These are phyloP conservation scores for Leptographium wingfieldii DNA, from an alignment of 2,329 filamentous ascomycete species.

Conservation along the genomic window DNA sequence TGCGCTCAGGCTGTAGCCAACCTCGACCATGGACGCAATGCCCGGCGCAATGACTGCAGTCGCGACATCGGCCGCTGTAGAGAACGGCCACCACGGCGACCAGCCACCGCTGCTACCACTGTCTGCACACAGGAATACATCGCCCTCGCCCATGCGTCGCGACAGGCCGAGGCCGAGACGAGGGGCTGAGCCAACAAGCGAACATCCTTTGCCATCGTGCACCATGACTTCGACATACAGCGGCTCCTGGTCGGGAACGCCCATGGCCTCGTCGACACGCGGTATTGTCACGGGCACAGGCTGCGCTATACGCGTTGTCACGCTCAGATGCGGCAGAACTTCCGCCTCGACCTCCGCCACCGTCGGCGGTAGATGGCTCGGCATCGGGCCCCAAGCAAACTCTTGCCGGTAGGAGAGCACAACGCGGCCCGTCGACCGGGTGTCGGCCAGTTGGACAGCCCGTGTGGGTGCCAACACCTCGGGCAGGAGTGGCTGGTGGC, in stretches of 20 bases:
- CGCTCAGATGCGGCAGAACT: slow-evolving; percentile 24
- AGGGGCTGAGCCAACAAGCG: neutral
- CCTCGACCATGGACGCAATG: slow-evolving; percentile 26
- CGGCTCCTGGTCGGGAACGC: slow-evolving; percentile 15
- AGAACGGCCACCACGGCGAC: slow-evolving; percentile 17
- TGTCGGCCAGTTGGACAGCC: slow-evolving; percentile 24
- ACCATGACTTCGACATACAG: slow-evolving; percentile 23
- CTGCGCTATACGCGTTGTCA: slow-evolving; percentile 22
- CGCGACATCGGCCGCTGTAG: neutral
- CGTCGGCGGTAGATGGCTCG: slow-evolving; percentile 11
- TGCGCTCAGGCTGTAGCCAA: slow-evolving; percentile 25
- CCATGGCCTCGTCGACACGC: neutral
- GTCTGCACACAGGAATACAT: slow-evolving; percentile 26
- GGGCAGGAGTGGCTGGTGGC: slow-evolving; percentile 26
- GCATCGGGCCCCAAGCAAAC: slow-evolving; percentile 14
- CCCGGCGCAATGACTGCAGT: slow-evolving; percentile 7
- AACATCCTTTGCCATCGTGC: slow-evolving; percentile 1
- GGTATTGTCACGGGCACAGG: neutral
- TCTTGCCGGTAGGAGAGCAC: slow-evolving; percentile 27
- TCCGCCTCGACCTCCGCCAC: slow-evolving; percentile 24
- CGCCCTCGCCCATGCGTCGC: slow-evolving; percentile 16
- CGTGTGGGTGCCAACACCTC: slow-evolving; percentile 23
- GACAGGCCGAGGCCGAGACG: slow-evolving; percentile 15
- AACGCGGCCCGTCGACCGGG: slow-evolving; percentile 25
- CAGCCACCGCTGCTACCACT: slow-evolving; percentile 25